Evolutionary conservation across 371 early-diverging fungal species (phyloP), one percentile per base, ranked within the genome.

Genomic region (Mucor circinelloides): DNA sequence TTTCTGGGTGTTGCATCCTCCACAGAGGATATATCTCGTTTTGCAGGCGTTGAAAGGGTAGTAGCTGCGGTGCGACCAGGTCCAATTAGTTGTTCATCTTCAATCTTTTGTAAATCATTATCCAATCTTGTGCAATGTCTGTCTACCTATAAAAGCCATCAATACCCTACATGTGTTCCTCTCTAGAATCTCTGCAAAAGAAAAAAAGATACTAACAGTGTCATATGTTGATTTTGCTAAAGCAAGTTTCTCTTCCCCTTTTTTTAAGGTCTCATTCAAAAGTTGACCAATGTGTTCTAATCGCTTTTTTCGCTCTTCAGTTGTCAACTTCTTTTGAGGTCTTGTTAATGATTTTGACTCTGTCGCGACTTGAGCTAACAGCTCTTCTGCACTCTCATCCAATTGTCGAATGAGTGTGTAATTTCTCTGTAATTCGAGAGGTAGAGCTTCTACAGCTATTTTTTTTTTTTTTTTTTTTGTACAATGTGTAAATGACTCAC

Each of bases 221-320:
- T 98, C 97, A 71, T 95, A 98, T 1, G 96, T 96, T 56, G 95
- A 92, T 34, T 92, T 90, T 1, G 97, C 96, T 10, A 98, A 71
- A 0, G 93, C 90, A 7, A 97, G 93, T 64, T 97, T 98, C 46
- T 97, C 96, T 75, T 96, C 96, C 25, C 96, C 95, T 69, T 95
- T 91, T 69, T 94, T 92, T 21, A 95, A 71, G 15, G 87, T 87
- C 38, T 91, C 92, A 5, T 83, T 81, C 27, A 93, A 77, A 52
- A 88, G 69, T 25, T 77, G 85, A 30, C 85, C 79, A 52, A 97
- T 82, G 13, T 74, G 77, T 57, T 80, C 78, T 58, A 96, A 78
- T 36, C 79, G 68, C 66, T 85, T 77, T 31, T 78, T 74, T 55
- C 90, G 77, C 63, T 90, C 86, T 63, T 90, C 83, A 42, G 72